Evolutionary conservation across 2,329 filamentous ascomycete species (phyloP).

Genomic region (Venturia effusa): DNA sequence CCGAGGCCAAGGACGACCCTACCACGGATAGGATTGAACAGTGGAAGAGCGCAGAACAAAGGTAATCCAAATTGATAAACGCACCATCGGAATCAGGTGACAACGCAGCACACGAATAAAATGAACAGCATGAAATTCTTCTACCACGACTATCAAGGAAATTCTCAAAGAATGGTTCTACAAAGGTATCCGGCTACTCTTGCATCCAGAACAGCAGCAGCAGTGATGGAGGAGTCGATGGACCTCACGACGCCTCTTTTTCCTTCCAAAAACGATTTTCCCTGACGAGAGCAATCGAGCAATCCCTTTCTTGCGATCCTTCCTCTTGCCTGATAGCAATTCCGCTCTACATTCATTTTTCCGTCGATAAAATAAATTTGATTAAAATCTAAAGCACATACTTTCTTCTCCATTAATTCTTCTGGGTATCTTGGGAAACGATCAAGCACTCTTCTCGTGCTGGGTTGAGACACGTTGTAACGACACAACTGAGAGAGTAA

Average conservation of each 20-base stretch:
- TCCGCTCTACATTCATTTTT: background rate
- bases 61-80: too few species aligned
- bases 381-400: background rate
- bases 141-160: background rate
- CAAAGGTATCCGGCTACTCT: background rate
- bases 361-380: background rate
- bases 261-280: background rate
- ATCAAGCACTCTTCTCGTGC: conserved; percentile 76
- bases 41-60: background rate
- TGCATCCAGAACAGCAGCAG: background rate
- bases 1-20: too few species aligned
- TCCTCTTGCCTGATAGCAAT: background rate
- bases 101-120: too few species aligned
- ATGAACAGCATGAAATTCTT: background rate
- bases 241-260: background rate
- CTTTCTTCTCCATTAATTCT: background rate
- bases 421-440: conserved; percentile 1
- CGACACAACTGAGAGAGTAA: conserved; percentile 57
- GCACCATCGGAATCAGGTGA: background rate
- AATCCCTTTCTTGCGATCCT: background rate
- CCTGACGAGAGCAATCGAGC: background rate
- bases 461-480: conserved; percentile 84
- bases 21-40: too few species aligned
- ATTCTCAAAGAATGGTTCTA: background rate
- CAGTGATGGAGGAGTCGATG: background rate